Conservation (phyloP, 176 grass and related monocot species). For the Neostapfia colusana region DNA sequence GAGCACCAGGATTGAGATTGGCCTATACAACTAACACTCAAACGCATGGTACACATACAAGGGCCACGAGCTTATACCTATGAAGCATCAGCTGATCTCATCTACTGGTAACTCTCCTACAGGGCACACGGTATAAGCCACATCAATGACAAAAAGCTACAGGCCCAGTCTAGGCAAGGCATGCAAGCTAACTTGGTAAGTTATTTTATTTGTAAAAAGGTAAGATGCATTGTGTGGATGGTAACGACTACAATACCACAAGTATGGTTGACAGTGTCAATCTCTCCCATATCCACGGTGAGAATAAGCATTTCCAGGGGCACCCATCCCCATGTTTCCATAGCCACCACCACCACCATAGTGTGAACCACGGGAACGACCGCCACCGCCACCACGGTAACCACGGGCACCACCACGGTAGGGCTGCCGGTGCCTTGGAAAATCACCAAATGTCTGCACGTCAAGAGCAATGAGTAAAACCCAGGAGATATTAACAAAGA, state of each 20-base stretch:
- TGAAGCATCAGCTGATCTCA: constrained; percentile 32
- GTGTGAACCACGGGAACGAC: constrained; percentile 53
- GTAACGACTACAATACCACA: constrained; percentile 35
- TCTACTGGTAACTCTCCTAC: constrained; percentile 38
- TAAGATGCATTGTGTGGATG: constrained; percentile 16
- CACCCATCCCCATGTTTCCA: constrained; percentile 44
- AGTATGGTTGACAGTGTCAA: constrained; percentile 28
- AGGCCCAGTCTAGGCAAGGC: constrained; percentile 14
- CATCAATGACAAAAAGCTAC: constrained; percentile 1
- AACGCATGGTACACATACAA: neutral
- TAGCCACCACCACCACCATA: constrained; percentile 54
- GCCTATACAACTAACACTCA: constrained; percentile 56
- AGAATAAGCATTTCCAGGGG: constrained; percentile 43
- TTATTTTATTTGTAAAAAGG: constrained; percentile 46
- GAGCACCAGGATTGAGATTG: constrained; percentile 41
- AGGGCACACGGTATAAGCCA: constrained; percentile 17
- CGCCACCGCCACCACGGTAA: constrained; percentile 60
- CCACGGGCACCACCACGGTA: constrained; percentile 55
- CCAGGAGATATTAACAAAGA: neutral
- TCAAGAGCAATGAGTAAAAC: constrained; percentile 21
- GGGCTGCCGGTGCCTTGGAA: constrained; percentile 53
- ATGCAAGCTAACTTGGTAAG: neutral
- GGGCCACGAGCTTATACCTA: constrained; percentile 29
- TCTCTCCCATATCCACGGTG: constrained; percentile 41
- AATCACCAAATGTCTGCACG: constrained; percentile 75